Evolutionary conservation across 495 filamentous ascomycete species (phyloP).

Genomic region (Aspergillus avenaceus): DNA sequence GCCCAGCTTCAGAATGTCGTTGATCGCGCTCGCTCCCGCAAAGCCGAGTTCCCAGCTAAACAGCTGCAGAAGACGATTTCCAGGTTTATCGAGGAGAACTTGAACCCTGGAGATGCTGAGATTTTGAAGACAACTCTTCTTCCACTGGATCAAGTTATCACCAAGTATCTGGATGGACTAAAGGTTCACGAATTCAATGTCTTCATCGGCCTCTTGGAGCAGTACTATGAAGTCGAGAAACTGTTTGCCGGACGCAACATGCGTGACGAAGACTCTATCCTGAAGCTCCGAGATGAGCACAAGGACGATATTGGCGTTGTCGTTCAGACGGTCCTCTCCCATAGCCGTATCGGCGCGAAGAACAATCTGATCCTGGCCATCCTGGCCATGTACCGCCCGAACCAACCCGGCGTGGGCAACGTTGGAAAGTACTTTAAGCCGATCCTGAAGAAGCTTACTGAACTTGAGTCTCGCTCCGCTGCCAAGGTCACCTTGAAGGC

Average conservation of each 20-base stretch:
- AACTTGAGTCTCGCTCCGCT: slow-evolving; percentile 83
- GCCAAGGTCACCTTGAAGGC: slow-evolving; percentile 97
- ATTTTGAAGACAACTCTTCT: slow-evolving; percentile 67
- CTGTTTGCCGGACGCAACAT: slow-evolving; percentile 79
- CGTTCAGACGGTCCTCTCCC: slow-evolving; percentile 84
- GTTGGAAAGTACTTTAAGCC: slow-evolving; percentile 84
- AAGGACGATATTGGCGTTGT: slow-evolving; percentile 84
- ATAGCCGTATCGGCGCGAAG: slow-evolving; percentile 87
- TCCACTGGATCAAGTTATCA: slow-evolving; percentile 78
- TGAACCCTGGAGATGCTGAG: slow-evolving; percentile 62
- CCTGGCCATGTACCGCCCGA: slow-evolving; percentile 88
- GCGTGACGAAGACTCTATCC: slow-evolving; percentile 91
- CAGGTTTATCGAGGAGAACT: slow-evolving; percentile 87
- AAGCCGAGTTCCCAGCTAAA: slow-evolving; percentile 89
- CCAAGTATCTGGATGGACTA: slow-evolving; percentile 79
- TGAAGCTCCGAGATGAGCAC: slow-evolving; percentile 92
- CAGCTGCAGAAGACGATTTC: slow-evolving; percentile 75
- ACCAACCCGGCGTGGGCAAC: slow-evolving; percentile 84
- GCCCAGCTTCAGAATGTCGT: slow-evolving; percentile 74
- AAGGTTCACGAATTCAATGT: slow-evolving; percentile 86
- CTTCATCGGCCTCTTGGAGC: slow-evolving; percentile 70
- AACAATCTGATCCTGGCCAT: slow-evolving; percentile 92
- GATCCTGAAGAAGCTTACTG: slow-evolving; percentile 78
- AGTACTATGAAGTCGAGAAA: slow-evolving; percentile 79
- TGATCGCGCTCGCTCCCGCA: slow-evolving; percentile 71